Conservation (phyloP, 2,329 filamentous ascomycete genomes). For the Aureobasidium sp. region DNA sequence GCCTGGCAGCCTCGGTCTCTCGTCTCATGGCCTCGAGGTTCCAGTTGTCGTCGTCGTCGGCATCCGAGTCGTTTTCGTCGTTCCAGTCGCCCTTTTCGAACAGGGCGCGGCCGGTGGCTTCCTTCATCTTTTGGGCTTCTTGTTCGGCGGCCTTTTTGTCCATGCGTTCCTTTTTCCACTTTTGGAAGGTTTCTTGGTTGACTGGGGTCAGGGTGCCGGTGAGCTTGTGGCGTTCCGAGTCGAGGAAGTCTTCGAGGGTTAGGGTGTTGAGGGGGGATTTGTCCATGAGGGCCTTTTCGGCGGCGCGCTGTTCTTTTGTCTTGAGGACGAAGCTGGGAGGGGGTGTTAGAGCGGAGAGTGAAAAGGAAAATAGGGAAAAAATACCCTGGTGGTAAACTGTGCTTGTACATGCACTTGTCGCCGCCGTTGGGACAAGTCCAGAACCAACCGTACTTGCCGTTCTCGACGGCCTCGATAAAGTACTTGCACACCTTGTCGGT, state of each 20-base stretch:
- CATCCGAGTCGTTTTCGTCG: constrained; percentile 55
- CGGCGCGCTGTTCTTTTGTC: constrained; percentile 92
- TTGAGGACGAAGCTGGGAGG: constrained; percentile 77
- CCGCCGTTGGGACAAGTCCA: constrained; percentile 96
- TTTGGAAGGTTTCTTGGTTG: constrained; percentile 83
- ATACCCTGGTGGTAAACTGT: constrained; percentile 88
- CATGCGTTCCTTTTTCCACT: constrained; percentile 92
- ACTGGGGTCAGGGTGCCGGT: constrained; percentile 88
- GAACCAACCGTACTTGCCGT: constrained; percentile 99
- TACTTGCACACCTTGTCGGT: constrained; percentile 99
- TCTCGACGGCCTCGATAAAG: constrained; percentile 95
- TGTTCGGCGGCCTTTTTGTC: constrained; percentile 95
- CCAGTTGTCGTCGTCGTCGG: constrained; percentile 62
- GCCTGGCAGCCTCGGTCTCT: constrained; percentile 73
- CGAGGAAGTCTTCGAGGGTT: constrained; percentile 93
- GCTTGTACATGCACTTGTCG: constrained; percentile 97
- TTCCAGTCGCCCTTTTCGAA: constrained; percentile 97
- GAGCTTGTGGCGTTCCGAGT: constrained; percentile 92
- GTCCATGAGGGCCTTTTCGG: constrained; percentile 91
- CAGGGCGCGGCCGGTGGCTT: constrained; percentile 87
- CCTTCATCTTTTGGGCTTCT: constrained; percentile 82
- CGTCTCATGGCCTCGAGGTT: constrained; percentile 75
- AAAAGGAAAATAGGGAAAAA: constrained; percentile 31
- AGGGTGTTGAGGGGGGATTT: constrained; percentile 92
- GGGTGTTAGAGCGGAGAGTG: constrained; percentile 4